Conservation (phyloP, 2,329 filamentous ascomycete species). For the Diaporthe caulivora region DNA sequence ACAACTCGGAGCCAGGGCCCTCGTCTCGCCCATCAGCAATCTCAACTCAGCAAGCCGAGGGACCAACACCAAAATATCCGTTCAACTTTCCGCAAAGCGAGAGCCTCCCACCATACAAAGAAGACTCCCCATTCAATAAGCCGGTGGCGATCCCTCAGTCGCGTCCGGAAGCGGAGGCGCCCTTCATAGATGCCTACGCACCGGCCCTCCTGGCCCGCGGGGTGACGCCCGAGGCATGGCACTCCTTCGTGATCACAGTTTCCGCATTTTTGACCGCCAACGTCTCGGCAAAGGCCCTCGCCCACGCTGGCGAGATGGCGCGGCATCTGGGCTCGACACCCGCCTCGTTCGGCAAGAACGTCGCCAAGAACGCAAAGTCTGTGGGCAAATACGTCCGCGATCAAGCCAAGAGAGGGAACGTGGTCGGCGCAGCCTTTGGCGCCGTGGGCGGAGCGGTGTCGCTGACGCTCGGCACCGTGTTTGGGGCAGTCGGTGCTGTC, state of each 20-base stretch:
- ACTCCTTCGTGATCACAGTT: conserved; percentile 15
- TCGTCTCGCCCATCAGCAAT: not conserved
- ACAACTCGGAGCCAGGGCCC: conserved; percentile 1
- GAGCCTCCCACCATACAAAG: not conserved
- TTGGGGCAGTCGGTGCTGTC: conserved; percentile 52
- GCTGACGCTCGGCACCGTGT: conserved; percentile 53
- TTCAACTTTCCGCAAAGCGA: conserved; percentile 22
- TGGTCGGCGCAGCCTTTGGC: conserved; percentile 53
- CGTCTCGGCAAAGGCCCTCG: conserved; percentile 22
- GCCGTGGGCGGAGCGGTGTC: conserved; percentile 53
- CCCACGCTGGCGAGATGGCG: conserved; percentile 57
- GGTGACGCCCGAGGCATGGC: conserved; percentile 13
- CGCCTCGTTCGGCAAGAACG: conserved; percentile 51
- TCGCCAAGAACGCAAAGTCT: conserved; percentile 51
- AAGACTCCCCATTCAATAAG: conserved; percentile 36
- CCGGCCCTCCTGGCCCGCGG: conserved; percentile 53
- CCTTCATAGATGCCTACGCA: conserved; percentile 55
- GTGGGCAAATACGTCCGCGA: conserved; percentile 52
- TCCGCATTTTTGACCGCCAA: conserved; percentile 23
- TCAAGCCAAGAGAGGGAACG: conserved; percentile 54
- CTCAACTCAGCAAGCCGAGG: not conserved
- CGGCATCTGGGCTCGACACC: conserved; percentile 52
- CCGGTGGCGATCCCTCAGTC: conserved; percentile 58
- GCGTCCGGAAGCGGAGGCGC: conserved; percentile 49
- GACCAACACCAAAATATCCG: conserved; percentile 5